These are phyloP conservation scores for Flaveria bidentis DNA, from an alignment of 129 eudicot genomes.

Conservation along the genomic window DNA sequence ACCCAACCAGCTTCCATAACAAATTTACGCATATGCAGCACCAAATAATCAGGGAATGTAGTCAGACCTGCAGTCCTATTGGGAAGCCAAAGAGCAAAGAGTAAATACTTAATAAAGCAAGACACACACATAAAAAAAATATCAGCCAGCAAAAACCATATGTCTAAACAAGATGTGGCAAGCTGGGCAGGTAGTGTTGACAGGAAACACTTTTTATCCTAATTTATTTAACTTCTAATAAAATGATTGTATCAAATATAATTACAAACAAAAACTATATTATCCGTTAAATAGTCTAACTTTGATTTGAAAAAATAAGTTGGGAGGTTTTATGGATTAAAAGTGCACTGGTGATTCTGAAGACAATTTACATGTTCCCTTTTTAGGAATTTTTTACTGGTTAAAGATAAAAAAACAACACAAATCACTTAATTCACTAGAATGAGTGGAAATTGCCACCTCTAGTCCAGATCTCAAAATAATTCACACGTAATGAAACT, in stretches of 20 bases:
- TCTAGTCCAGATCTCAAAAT: not conserved
- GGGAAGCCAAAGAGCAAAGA: not conserved
- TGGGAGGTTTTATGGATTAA: not conserved
- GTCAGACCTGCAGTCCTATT: constrained; percentile 92
- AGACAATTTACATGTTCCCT: not conserved
- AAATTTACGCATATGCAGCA: constrained; percentile 95
- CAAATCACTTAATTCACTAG: not conserved
- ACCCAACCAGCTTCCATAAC: constrained; percentile 99
- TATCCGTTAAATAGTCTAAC: not conserved
- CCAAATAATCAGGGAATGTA: constrained; percentile 95
- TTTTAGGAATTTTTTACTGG: not conserved
- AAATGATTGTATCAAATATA: not conserved
- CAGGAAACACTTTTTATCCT: not conserved
- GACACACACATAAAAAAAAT: not conserved
- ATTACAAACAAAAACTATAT: not conserved
- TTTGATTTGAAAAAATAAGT: not conserved
- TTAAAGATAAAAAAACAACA: not conserved
- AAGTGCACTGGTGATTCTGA: not conserved
- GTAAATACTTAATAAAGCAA: not conserved
- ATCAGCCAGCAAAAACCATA: not conserved
- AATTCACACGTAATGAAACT: not conserved
- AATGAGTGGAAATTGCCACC: not conserved
- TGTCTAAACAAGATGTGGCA: not conserved
- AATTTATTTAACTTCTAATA: not conserved
- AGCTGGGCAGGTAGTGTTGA: not conserved